phyloP scores from a whole-genome alignment of 805 yeast genomes.

The Candida succiphila region DNA sequence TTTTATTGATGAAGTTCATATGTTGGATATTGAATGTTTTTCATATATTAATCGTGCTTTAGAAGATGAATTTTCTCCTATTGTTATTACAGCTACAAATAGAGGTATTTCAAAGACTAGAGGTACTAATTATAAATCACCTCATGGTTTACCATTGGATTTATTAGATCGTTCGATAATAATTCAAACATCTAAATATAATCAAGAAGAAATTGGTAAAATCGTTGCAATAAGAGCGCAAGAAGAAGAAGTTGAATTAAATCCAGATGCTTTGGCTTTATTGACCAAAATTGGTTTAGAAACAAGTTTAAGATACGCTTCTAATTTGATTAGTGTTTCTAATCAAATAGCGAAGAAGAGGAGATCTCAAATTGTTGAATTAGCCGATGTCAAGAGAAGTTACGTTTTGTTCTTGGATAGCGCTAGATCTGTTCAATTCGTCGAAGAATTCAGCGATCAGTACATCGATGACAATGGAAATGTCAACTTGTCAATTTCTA shows the following conservation, averaged over 20 bases:
- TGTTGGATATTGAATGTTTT: slow-evolving; percentile 96
- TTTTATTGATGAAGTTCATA: slow-evolving; percentile 96
- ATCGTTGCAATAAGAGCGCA: slow-evolving; percentile 84
- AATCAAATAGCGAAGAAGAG: slow-evolving; percentile 80
- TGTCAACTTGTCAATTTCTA: slow-evolving; percentile 40
- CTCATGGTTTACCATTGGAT: slow-evolving; percentile 97
- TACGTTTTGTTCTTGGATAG: slow-evolving; percentile 83
- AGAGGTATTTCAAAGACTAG: slow-evolving; percentile 90
- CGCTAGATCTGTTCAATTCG: slow-evolving; percentile 77
- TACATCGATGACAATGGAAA: slow-evolving; percentile 75
- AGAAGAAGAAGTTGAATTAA: slow-evolving; percentile 85
- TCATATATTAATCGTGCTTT: slow-evolving; percentile 92
- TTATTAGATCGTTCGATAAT: slow-evolving; percentile 89
- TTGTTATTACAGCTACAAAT: slow-evolving; percentile 96
- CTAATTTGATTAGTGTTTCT: slow-evolving; percentile 85
- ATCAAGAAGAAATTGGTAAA: slow-evolving; percentile 74
- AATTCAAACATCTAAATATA: slow-evolving; percentile 74
- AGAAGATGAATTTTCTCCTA: slow-evolving; percentile 94
- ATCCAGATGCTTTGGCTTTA: slow-evolving; percentile 74
- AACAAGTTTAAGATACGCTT: slow-evolving; percentile 85
- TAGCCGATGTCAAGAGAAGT: slow-evolving; percentile 78
- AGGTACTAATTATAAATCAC: slow-evolving; percentile 87
- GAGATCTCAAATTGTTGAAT: slow-evolving; percentile 59
- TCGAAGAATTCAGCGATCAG: slow-evolving; percentile 47
- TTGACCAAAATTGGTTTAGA: slow-evolving; percentile 85